phyloP scores from a whole-genome alignment of 768 basidiomycete species.

The Russula sp. region DNA sequence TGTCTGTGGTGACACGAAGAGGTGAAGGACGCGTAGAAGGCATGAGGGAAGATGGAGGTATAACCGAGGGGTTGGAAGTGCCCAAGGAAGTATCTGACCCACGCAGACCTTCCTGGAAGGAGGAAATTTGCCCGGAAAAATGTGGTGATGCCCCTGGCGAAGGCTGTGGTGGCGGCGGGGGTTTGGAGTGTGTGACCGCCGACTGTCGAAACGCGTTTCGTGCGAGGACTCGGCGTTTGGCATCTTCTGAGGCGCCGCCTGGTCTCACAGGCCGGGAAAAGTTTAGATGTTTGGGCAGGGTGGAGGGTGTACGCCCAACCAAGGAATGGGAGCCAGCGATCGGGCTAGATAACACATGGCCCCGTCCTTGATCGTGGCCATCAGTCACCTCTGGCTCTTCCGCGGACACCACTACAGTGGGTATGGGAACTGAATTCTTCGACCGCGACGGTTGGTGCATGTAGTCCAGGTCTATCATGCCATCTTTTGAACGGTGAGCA shows the following conservation, averaged over 20 bases:
- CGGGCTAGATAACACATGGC: conserved; percentile 22
- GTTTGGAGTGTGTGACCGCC: conserved; percentile 1
- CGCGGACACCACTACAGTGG: conserved; percentile 47
- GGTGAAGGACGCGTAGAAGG: background rate
- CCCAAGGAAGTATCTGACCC: background rate
- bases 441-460: conserved; percentile 12
- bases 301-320: conserved; percentile 37
- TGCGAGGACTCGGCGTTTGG: conserved; percentile 44
- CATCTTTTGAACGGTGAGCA: background rate
- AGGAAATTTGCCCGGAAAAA: background rate
- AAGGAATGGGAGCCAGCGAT: conserved; percentile 15
- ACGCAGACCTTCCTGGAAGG: conserved; percentile 10
- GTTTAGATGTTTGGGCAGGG: conserved; percentile 42
- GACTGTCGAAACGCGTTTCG: conserved; percentile 42
- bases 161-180: conserved; percentile 5
- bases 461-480: conserved; percentile 20
- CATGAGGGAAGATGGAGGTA: background rate
- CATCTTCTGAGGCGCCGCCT: conserved; percentile 32
- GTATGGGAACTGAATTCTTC: conserved; percentile 29
- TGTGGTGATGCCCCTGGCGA: conserved; percentile 4
- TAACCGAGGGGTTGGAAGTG: background rate
- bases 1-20: conserved; percentile 15
- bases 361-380: background rate
- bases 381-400: conserved; percentile 27
- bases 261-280: conserved; percentile 59